Base-by-base conservation (phyloP, 1,284 basidiomycete species). In the Tilletia walkeri region DNA sequence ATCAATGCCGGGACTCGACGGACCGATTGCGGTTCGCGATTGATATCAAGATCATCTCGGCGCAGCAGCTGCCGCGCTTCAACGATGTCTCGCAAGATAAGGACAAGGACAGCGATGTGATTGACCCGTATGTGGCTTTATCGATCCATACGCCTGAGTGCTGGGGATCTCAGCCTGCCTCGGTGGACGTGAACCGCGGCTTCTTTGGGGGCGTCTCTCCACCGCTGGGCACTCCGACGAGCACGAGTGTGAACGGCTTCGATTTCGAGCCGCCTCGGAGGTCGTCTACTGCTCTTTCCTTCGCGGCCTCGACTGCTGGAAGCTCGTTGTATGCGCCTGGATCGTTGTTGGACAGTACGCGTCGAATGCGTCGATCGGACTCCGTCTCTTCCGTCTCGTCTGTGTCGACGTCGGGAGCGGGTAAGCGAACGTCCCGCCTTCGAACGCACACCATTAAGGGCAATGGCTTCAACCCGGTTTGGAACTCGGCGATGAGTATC, bases 51-150 rank as follows among this genome's bases (percentile, higher is more conserved):
- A 86, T 97, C 77, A 91, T 99, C 73, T 97, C 95, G 2, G 95
- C 92, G 0, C 95, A 98, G 84, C 93, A 95, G 80, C 88, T 98
- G 0, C 95, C 94, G 5, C 75, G 79, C 63, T 74, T 76, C 49
- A 39, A 67, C 50, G 76, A 76, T 38, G 67, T 61, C 2, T 67
- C 48, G 41, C 36, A 70, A 4, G 73, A 75, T 2, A 78, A 75
- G 67, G 78, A 78, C 20, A 76, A 70, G 36, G 75, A 78, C 24
- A 73, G 74, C 30, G 76, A 78, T 36, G 74, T 75, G 0, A 75
- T 80, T 7, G 73, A 78, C 56, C 81, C 81, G 0, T 80, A 77
- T 34, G 78, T 82, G 0, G 69, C 73, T 1, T 67, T 83, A 0
- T 70, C 75, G 9, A 61, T 82, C 34, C 59, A 74, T n/a, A 49